Base-by-base conservation (phyloP, 495 filamentous ascomycete species). In the Mytilinidion resinicola region DNA sequence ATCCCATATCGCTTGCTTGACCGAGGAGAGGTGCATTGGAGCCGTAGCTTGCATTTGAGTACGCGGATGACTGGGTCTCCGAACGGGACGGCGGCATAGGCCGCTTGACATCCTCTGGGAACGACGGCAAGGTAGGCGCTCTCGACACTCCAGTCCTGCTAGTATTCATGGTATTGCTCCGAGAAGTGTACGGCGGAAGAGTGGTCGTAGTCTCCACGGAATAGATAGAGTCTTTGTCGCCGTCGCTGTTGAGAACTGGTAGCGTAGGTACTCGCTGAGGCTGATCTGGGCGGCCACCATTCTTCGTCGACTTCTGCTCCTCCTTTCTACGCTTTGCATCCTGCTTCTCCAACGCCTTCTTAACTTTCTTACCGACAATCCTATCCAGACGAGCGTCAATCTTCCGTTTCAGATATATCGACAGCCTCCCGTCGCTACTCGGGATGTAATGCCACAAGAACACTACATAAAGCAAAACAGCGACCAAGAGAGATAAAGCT, bases 391-490 rank as follows among this genome's bases (percentile, higher is more conserved):
- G 78, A 43, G 77, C 83, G 67, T 95, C 90, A 68, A 96, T 84
- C 74, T 96, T 96, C 14, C 90, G 82, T 57, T 88, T 84, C 68
- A 92, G 96, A 73, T 95, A 98, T 12, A 83, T 83, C 11, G 81
- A 80, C 19, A 98, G 77, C 1, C 85, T 82, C n/a, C 87, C 87
- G 68, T 95, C 89, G 25, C 78, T 74, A 10, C 77, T 76, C 4
- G 89, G 89, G 57, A 98, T 95, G 63, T 90, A 87, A 71, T 90
- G 86, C 80, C 88, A 96, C 3, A 98, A 78, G 75, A 93, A 98
- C 57, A 85, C 78, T 30, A 96, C 70, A 70, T 95, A 98, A 41
- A 95, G 81, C 1, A 92, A 57, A 42, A 82, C 73, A 0, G 89
- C 89, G 9, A 89, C 62, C 7, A 88, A 67, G 44, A 98, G 77